Evolutionary conservation across 2,329 filamentous ascomycete species (phyloP).

Genomic region (Rutstroemia sp.): DNA sequence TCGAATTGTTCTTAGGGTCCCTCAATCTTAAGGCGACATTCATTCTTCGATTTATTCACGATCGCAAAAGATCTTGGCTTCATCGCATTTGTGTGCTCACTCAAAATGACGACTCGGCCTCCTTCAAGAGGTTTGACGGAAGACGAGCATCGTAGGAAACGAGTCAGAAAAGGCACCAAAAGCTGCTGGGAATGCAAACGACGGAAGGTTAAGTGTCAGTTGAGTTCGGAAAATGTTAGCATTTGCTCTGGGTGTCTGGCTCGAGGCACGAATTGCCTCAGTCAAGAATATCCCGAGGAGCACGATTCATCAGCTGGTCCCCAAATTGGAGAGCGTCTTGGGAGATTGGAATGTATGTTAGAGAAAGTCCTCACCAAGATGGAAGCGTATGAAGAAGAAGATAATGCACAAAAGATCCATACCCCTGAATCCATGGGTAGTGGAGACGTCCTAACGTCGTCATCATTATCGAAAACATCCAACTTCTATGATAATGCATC

Average conservation of each 20-base stretch:
- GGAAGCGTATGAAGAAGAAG: constrained; percentile 24
- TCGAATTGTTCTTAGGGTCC: too few species aligned
- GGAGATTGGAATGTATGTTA: constrained; percentile 25
- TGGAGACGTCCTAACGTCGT: constrained; percentile 23
- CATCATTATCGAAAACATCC: constrained; percentile 12
- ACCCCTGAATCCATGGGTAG: constrained; percentile 24
- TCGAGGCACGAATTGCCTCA: constrained; percentile 31
- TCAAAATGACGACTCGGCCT: constrained; percentile 1
- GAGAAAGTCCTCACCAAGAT: constrained; percentile 26
- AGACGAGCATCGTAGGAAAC: constrained; percentile 24
- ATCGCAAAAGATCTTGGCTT: too few species aligned
- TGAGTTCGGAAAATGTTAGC: constrained; percentile 31
- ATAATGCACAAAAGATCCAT: constrained; percentile 21
- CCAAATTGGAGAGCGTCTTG: constrained; percentile 27
- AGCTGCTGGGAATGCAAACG: constrained; percentile 52
- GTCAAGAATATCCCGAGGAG: constrained; percentile 29
- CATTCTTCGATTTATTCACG: too few species aligned
- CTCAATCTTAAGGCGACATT: too few species aligned
- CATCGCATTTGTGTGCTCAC: neutral
- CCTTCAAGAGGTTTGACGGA: constrained; percentile 5
- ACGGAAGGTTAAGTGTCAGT: constrained; percentile 45
- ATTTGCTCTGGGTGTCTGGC: constrained; percentile 40
- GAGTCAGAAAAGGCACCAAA: constrained; percentile 41
- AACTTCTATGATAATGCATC: constrained; percentile 15
- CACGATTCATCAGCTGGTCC: constrained; percentile 20